These are phyloP conservation scores for Ceratocystis papillata DNA, from an alignment of 2,329 filamentous ascomycete genomes.

Conservation along the genomic window DNA sequence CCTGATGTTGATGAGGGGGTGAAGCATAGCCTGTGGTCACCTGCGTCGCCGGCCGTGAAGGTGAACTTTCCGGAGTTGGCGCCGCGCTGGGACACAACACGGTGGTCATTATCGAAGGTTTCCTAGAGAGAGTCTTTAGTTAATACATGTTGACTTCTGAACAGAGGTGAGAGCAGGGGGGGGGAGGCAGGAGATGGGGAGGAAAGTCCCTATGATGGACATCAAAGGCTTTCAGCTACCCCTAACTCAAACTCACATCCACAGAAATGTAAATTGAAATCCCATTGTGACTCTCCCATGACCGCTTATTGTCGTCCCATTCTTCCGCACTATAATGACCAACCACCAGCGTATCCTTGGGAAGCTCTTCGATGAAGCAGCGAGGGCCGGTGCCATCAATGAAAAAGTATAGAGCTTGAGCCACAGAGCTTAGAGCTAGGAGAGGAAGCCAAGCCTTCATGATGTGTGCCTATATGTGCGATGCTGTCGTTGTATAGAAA, in stretches of 20 bases:
- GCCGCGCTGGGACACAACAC: constrained; percentile 80
- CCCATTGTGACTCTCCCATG: constrained; percentile 62
- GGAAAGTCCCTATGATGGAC: too few species aligned
- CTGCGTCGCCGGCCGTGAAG: constrained; percentile 87
- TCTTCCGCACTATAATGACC: constrained; percentile 84
- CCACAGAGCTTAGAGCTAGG: constrained; percentile 52
- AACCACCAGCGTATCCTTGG: constrained; percentile 92
- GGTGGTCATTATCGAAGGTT: constrained; percentile 95
- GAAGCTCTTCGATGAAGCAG: constrained; percentile 97
- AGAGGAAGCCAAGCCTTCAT: constrained; percentile 56
- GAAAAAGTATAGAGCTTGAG: constrained; percentile 89
- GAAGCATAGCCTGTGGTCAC: constrained; percentile 93
- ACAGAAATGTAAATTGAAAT: constrained; percentile 84
- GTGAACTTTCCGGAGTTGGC: constrained; percentile 72
- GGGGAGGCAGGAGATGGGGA: too few species aligned
- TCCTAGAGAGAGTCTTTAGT: constrained; percentile 43
- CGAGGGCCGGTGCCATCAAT: constrained; percentile 76
- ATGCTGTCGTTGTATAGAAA: background rate
- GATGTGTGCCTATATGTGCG: background rate
- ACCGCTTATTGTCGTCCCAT: constrained; percentile 58
- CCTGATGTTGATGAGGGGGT: constrained; percentile 65
- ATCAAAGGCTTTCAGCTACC: background rate
- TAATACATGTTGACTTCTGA: constrained; percentile 5
- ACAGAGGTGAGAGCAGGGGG: too few species aligned
- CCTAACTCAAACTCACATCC: constrained; percentile 45